Evolutionary conservation across 345 rosid species (phyloP), one percentile per base, ranked within the genome.

Genomic region (Brassica incana): DNA sequence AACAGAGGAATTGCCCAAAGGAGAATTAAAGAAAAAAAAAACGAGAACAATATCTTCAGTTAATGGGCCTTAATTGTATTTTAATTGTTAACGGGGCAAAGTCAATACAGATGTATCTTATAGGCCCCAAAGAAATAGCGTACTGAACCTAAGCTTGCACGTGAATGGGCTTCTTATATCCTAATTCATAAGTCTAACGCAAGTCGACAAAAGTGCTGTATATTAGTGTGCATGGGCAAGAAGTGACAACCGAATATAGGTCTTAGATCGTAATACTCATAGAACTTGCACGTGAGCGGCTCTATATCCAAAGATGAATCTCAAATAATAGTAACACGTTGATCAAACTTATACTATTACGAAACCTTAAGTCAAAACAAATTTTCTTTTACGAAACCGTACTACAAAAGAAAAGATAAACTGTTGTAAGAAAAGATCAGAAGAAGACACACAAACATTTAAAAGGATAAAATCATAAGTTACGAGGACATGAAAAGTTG

Each of bases 401-500:
- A 10, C 8, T 48, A 20, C 27, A 59, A 8, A 59, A 58, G n/a
- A 23, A 23, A 8, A 18, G 9, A 56, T 6, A 56, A 56, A 59
- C 32, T 4, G 32, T 29, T 29, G 32, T 7, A 61, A 11, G 14
- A 10, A 78, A 18, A 67, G 30, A 29, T 29, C 32, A 65, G 25
- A 54, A 64, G 7, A 5, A n/a, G 2, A 38, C 58, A 59, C 50
- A 33, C 0, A 5, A 58, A 52, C 2, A 16, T 33, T 77, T 10
- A n/a, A 77, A 35, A 43, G 11, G 16, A 7, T 66, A 59, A 60
- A 73, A 32, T 71, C 16, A 63, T 54, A 72, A 67, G 71, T 72
- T 71, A 76, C 71, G 73, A 73, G 69, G 79, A 73, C 84, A 71
- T 83, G 69, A 73, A 83, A 77, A 77, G 84, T 15, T 38, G 84